Conservation (phyloP, 2,329 filamentous ascomycete species). For the Xylariaceae sp. region DNA sequence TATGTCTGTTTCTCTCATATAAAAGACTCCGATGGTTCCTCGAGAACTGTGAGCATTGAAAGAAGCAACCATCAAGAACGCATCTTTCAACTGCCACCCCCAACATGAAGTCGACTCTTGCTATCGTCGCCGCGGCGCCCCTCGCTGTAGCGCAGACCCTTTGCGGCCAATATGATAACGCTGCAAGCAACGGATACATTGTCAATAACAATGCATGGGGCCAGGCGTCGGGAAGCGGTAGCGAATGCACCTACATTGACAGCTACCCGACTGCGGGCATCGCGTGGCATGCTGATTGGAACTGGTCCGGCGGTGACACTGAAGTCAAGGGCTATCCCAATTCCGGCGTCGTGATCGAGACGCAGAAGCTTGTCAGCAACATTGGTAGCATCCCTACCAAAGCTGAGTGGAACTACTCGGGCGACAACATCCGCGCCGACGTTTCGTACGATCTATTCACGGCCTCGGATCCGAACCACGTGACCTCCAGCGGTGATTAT, state of each 20-base stretch:
- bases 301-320: slow-evolving; percentile 14
- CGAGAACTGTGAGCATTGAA: too few species aligned
- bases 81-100: too few species aligned
- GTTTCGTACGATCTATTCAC: slow-evolving; percentile 18
- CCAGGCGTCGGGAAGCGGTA: slow-evolving; percentile 4
- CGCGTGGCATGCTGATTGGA: slow-evolving; percentile 13
- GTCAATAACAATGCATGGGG: slow-evolving; percentile 19
- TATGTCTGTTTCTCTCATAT: too few species aligned
- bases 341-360: slow-evolving; percentile 9
- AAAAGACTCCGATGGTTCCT: too few species aligned
- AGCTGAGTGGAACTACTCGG: slow-evolving; percentile 12
- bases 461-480: slow-evolving; percentile 14
- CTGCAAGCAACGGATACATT: slow-evolving; percentile 10
- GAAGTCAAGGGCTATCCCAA: slow-evolving; percentile 16
- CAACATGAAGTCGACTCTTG: slow-evolving; percentile 12
- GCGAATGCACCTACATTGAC: slow-evolving; percentile 16
- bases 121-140: slow-evolving; percentile 7
- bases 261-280: slow-evolving; percentile 12
- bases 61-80: too few species aligned
- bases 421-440: slow-evolving; percentile 15
- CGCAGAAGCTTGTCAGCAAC: slow-evolving; percentile 12
- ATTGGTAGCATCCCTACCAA: slow-evolving; percentile 17
- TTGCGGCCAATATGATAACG: slow-evolving; percentile 13
- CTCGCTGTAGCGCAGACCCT: slow-evolving; percentile 11
- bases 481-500: slow-evolving; percentile 12